Evolutionary conservation across 768 basidiomycete genomes (phyloP), one percentile per base, ranked within the genome.

Genomic region (Psilocybe azurescens): DNA sequence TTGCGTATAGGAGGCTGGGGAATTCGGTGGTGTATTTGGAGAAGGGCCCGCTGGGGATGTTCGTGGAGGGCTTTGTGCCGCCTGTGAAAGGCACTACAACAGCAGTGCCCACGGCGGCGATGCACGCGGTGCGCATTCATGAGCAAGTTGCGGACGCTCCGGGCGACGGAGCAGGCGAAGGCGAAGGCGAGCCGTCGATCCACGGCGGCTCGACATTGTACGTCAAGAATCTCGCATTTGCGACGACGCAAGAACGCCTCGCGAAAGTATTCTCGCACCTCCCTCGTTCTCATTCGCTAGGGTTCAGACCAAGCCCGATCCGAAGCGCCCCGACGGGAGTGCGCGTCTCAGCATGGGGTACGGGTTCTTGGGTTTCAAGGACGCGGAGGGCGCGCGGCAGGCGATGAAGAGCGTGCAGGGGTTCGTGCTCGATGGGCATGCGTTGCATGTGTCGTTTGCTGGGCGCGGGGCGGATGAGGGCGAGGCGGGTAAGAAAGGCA

Each of bases 141-240:
- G 66, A 66, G 16, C 61, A 67, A 24, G 58, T 61, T 28, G 38
- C 65, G 56, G 41, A 60, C 24, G 61, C 56, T 32, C 75, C 81
- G 29, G 81, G 77, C 32, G 83, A 83, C 14, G 70, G 76, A 5
- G 86, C 83, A 62, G 82, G 77, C 6, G 86, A 84, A 63, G 82
- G 79, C 51, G 76, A 75, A 48, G 73, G 72, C 33, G 79, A 82
- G 49, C 77, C 77, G 5, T 73, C 80, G 14, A 71, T 86, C n/a
- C 80, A 83, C 18, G 80, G 81, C 0, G 95, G 94, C 1, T 83
- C 91, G 46, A 98, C 96, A 14, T 83, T 98, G 13, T 98, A 94
- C 74, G 82, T 98, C 75, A 98, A 98, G 86, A 98, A 98, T 69
- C 79, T 99, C 46, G 82, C 94, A n/a, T 99, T 98, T 77, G 80